phyloP scores from a whole-genome alignment of 2,329 filamentous ascomycete species.

The Exophiala sp. region DNA sequence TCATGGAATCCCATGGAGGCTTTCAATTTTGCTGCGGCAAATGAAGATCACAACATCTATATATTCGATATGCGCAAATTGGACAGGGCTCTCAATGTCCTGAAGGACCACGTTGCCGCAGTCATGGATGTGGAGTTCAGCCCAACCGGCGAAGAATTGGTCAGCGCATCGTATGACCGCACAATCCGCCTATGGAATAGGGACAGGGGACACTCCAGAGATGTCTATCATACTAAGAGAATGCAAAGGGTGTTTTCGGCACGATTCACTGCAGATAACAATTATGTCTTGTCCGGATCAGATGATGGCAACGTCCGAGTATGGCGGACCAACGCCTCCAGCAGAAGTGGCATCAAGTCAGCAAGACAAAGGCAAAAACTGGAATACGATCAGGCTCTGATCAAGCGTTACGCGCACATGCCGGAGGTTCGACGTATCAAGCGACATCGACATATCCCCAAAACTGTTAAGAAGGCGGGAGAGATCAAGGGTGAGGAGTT shows the following conservation, averaged over 20 bases:
- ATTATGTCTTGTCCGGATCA: conserved; percentile 83
- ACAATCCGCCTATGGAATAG: conserved; percentile 83
- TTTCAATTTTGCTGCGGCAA: conserved; percentile 89
- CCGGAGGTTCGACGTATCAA: conserved; percentile 89
- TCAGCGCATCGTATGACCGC: conserved; percentile 83
- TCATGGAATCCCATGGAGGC: conserved; percentile 97
- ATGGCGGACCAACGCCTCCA: conserved; percentile 84
- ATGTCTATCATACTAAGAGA: conserved; percentile 95
- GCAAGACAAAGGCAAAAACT: conserved; percentile 80
- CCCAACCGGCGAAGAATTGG: conserved; percentile 89
- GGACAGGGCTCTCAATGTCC: conserved; percentile 78
- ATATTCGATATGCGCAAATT: conserved; percentile 95
- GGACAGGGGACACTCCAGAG: conserved; percentile 76
- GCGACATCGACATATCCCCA: conserved; percentile 85
- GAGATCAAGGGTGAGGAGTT: conserved; percentile 93
- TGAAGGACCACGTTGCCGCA: conserved; percentile 85
- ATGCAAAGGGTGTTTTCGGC: conserved; percentile 93
- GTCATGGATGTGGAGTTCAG: conserved; percentile 97
- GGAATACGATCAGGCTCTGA: conserved; percentile 85
- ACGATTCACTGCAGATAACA: conserved; percentile 81
- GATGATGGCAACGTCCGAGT: conserved; percentile 90
- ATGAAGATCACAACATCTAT: conserved; percentile 90
- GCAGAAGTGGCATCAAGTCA: conserved; percentile 79
- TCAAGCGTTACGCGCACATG: conserved; percentile 87
- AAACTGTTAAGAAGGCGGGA: conserved; percentile 89